Base-by-base conservation (phyloP, 2,329 filamentous ascomycete genomes). In the Xylaria sp. region DNA sequence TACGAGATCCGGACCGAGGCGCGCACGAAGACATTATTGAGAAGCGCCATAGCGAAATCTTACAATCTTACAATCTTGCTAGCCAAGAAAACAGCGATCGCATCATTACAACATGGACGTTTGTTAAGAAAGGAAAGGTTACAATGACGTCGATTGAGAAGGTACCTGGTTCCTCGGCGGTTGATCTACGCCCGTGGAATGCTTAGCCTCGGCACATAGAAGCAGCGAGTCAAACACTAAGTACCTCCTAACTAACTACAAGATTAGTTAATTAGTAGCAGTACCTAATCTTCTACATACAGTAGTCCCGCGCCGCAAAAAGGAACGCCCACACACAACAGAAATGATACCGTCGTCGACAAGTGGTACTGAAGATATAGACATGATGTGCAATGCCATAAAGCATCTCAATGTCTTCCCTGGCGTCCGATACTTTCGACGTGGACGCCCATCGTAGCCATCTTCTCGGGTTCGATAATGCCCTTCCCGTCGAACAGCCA, bases 401-500 rank as follows among this genome's bases (percentile, higher is more conserved):
- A 34, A n/a, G 3, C 12, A 20, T 46, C 41, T 65, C 28, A 65
- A 12, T 50, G 7, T 5, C 13, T 23, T 25, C 64, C 57, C 9
- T 34, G 62, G 43, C 70, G 72, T 30, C 86, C 86, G 39, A 87
- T 82, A 68, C 82, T 85, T 79, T 86, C 84, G 10, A 87, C 83
- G 20, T 81, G 79, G 58, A 87, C 80, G 15, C 83, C 85, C n/a
- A 87, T 77, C 77, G 81, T 82, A 45, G 79, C 78, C 80, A 87
- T 82, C 70, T 82, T 80, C 25, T 78, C 76, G 20, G 80, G 80
- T 70, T 87, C 83, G 55, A 87, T 81, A 34, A 87, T 81, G 45
- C 85, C 84, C 63, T 84, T 83, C n/a, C 86, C 86, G 67, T 88
- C 85, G 77, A 88, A 88, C 30, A 87, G 79, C 84, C 84, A 87